Evolutionary conservation across 768 basidiomycete species (phyloP), one percentile per base, ranked within the genome.

Genomic region (Hypholoma fasciculare): DNA sequence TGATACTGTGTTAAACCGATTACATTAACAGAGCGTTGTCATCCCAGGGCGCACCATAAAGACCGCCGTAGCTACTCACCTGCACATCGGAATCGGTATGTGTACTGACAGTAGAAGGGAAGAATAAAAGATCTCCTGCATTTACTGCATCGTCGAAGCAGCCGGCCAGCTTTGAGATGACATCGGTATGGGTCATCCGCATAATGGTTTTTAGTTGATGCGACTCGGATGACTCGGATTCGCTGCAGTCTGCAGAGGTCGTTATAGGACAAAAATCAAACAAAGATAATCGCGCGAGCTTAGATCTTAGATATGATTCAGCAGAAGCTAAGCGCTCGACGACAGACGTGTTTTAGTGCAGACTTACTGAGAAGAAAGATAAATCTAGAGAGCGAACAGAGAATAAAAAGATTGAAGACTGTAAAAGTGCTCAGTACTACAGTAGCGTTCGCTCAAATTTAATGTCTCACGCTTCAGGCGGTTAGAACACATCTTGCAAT

Each of bases 121-220:
- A 96, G 76, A 90, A 89, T 19, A 88, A 73, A 26, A 93, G 73
- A 67, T 92, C 88, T 1, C 88, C 89, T 12, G 84, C 78, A 36
- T 78, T 75, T 17, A 75, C 73, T 9, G 89, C 91, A 20, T 72
- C 74, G n/a, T 84, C 78, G 67, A 84, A 90, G 52, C 73, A 72
- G n/a, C 72, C 71, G 5, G 83, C 78, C 20, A 93, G 56, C 36
- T 76, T 76, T 1, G 78, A 65, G 57, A 93, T 73, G 63, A 92
- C 82, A 53, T 86, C 82, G 20, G 74, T 71, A 42, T 72, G 73
- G 43, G 72, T 63, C 75, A 77, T 78, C 58, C 39, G 55, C 27
- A 48, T 57, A 43, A 34, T 53, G n/a, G 56, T n/a, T 52, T 52
- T 37, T 23, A 19, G 12, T n/a, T 23, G 8, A 49, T 13, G 48